Evolutionary conservation across 768 basidiomycete genomes (phyloP).

Genomic region (Suillus americanus): DNA sequence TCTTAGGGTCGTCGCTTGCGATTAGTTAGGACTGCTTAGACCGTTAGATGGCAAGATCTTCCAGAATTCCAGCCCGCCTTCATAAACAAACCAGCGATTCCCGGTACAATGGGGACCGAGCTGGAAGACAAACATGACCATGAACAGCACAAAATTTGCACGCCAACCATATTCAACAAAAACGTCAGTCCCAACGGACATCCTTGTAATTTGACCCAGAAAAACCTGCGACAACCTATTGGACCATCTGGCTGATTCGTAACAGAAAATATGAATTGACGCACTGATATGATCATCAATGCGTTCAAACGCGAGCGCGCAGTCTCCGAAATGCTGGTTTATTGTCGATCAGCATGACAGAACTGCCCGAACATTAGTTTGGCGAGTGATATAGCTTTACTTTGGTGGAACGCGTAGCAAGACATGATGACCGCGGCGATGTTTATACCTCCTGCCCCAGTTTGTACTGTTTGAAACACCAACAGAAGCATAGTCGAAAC

Average conservation of each 20-base stretch:
- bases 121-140: slow-evolving; percentile 35
- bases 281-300: slow-evolving; percentile 25
- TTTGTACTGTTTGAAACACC: slow-evolving; percentile 31
- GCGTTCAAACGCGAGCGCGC: slow-evolving; percentile 28
- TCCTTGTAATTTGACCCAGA: slow-evolving; percentile 42
- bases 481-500: slow-evolving; percentile 32
- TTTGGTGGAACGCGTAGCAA: slow-evolving; percentile 29
- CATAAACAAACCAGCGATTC: slow-evolving; percentile 56
- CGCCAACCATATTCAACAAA: slow-evolving; percentile 41
- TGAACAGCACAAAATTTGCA: slow-evolving; percentile 29
- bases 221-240: slow-evolving; percentile 18
- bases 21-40: neutral
- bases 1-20: neutral
- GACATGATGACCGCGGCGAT: slow-evolving; percentile 39
- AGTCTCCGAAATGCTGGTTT: slow-evolving; percentile 23
- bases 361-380: neutral
- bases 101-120: slow-evolving; percentile 36
- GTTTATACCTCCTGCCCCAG: slow-evolving; percentile 36
- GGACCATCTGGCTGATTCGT: neutral
- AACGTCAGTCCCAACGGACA: slow-evolving; percentile 37
- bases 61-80: slow-evolving; percentile 43
- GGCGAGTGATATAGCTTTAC: neutral
- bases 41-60: neutral
- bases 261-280: neutral
- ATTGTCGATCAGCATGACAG: neutral